Percentiles rank a stretch among this genome's conserved stretches.
Evolutionary conservation across 2,329 filamentous ascomycete genomes (phyloP).

Genomic region (Huntiella bhutanensis): DNA sequence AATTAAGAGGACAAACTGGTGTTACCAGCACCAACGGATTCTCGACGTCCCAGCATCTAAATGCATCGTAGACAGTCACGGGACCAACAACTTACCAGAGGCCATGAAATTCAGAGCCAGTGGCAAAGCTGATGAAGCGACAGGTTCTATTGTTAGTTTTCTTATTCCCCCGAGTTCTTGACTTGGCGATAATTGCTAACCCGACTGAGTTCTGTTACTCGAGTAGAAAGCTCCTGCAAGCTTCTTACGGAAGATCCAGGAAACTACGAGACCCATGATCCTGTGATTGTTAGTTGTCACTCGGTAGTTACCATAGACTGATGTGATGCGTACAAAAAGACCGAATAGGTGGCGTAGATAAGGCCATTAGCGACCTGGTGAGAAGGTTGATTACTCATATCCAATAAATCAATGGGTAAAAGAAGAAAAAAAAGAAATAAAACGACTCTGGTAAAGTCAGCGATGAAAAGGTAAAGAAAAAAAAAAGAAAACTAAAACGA

Average conservation of each 20-base stretch:
- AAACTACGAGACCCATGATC: constrained; percentile 40
- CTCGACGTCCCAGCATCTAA: too few relatives aligned
- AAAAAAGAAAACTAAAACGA: not conserved
- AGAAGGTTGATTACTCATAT: constrained; percentile 43
- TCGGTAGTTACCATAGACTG: not conserved
- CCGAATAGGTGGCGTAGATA: constrained; percentile 61
- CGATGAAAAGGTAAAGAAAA: not conserved
- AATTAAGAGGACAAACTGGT: constrained; percentile 6
- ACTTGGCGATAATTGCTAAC: constrained; percentile 29
- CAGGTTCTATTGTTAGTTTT: not conserved
- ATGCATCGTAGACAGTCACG: too few relatives aligned
- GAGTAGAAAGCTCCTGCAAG: constrained; percentile 53
- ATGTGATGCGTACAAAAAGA: constrained; percentile 42
- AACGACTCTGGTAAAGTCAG: not conserved
- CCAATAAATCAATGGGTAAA: not conserved
- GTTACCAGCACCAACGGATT: too few relatives aligned
- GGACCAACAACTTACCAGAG: constrained; percentile 56
- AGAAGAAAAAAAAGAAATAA: not conserved
- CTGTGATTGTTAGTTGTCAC: constrained; percentile 21
- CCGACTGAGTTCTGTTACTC: constrained; percentile 66
- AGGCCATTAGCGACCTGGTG: constrained; percentile 62
- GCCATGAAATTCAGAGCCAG: constrained; percentile 80
- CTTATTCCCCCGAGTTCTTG: too few relatives aligned
- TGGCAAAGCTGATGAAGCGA: constrained; percentile 43
- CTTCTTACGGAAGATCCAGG: constrained; percentile 41